Conservation (phyloP, 2,329 filamentous ascomycete species). For the Juglanconis oblonga region DNA sequence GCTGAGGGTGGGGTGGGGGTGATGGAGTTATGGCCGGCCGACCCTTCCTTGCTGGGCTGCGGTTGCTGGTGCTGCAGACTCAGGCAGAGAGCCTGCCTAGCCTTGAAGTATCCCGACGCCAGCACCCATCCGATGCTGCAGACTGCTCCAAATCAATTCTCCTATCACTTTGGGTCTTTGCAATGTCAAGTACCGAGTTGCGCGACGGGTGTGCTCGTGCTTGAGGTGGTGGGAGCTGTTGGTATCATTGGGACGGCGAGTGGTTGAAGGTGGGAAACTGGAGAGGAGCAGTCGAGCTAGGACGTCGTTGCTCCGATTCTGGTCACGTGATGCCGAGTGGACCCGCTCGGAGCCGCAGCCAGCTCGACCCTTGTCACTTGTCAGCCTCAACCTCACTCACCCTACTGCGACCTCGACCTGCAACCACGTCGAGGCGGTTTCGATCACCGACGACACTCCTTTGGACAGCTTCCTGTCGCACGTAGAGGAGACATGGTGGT, state of each 20-base stretch:
- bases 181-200: not conserved
- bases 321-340: conserved; percentile 1
- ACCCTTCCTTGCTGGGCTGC: not conserved
- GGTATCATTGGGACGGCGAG: not conserved
- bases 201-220: conserved; percentile 3
- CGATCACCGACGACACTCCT: not conserved
- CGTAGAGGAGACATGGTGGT: not conserved
- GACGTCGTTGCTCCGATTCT: conserved; percentile 6
- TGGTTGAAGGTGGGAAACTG: conserved; percentile 9
- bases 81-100: conserved; percentile 20
- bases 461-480: not conserved
- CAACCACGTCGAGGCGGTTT: not conserved
- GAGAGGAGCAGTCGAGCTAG: conserved; percentile 1
- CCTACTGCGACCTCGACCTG: not conserved
- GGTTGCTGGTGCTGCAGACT: conserved; percentile 8
- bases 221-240: not conserved
- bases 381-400: no score
- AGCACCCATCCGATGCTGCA: conserved; percentile 9
- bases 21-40: no score
- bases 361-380: no score
- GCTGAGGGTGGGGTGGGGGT: no score
- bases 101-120: conserved; percentile 6
- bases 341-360: not conserved
- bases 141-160: not conserved
- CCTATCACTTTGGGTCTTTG: not conserved